These are phyloP conservation scores for Fonsecaea pedrosoi DNA, from an alignment of 2,329 filamentous ascomycete genomes.

Conservation along the genomic window DNA sequence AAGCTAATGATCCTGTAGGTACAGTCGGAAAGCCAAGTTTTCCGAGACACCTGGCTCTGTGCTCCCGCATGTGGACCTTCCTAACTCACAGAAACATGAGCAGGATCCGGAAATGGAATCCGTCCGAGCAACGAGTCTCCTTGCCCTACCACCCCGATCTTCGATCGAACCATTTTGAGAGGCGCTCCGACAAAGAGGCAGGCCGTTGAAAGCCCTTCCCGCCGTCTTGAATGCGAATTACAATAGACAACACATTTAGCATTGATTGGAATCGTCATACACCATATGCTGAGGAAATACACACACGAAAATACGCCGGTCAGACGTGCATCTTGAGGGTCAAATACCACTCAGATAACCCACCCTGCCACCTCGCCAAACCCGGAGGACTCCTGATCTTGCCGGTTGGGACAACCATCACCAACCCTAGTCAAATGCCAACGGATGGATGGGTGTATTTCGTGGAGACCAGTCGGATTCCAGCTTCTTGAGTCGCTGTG, in stretches of 20 bases:
- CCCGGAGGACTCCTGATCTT: background rate
- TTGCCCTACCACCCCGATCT: background rate
- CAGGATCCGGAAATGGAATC: background rate
- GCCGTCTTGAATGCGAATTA: background rate
- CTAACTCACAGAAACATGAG: background rate
- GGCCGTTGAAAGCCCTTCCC: background rate
- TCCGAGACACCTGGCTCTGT: background rate
- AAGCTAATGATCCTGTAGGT: background rate
- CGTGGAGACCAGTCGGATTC: background rate
- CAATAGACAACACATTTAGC: background rate
- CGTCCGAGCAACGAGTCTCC: background rate
- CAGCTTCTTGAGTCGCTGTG: background rate
- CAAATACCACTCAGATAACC: background rate
- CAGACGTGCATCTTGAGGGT: background rate
- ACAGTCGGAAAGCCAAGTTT: background rate
- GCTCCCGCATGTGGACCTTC: background rate
- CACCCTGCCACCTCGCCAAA: background rate
- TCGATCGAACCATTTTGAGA: background rate
- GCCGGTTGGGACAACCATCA: background rate
- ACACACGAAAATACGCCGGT: constrained; percentile 1
- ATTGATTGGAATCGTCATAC: background rate
- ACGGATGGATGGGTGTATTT: background rate
- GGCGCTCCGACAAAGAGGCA: background rate
- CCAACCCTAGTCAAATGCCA: background rate
- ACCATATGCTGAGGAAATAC: background rate